Conservation (phyloP, 192 early-diverging fungal genomes). For the Allomyces arbusculus region DNA sequence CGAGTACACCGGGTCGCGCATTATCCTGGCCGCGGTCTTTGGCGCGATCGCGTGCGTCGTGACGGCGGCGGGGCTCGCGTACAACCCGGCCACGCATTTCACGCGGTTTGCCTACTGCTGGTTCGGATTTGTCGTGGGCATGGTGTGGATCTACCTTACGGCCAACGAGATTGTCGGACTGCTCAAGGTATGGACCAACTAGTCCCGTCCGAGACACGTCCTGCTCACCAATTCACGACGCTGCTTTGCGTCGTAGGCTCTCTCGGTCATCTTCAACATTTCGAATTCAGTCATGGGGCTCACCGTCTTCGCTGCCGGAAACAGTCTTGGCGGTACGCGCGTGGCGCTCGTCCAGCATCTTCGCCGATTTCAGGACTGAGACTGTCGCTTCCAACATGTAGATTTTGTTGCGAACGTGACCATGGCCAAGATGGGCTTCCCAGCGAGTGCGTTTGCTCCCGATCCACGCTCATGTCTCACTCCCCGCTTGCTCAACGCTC, state of each 20-base stretch:
- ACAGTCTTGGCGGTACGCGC: conserved; percentile 13
- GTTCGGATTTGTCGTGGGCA: conserved; percentile 54
- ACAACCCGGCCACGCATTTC: too few species aligned
- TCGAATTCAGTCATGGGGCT: conserved; percentile 63
- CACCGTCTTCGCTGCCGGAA: conserved; percentile 69
- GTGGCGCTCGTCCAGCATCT: neutral
- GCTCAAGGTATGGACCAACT: conserved; percentile 22
- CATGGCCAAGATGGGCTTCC: conserved; percentile 75
- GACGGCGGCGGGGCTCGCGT: too few species aligned
- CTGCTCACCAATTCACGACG: neutral
- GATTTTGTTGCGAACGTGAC: conserved; percentile 85
- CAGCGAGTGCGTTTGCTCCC: conserved; percentile 22
- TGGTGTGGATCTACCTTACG: conserved; percentile 70
- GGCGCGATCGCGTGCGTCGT: too few species aligned
- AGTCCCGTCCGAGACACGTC: too few species aligned
- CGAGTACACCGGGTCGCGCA: too few species aligned
- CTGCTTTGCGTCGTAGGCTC: conserved; percentile 16
- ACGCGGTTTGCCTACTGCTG: conserved; percentile 9
- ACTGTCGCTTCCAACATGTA: conserved; percentile 39
- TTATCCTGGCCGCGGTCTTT: too few species aligned
- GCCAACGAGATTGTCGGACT: conserved; percentile 80
- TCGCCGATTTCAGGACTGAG: neutral
- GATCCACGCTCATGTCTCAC: too few species aligned
- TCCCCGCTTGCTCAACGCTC: too few species aligned
- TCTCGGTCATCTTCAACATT: conserved; percentile 55